A percentile compares a stretch with the other conserved stretches of the same genome.
Conservation (phyloP, 1,139 yeast species). For the Saccharomyces hybrid region DNA sequence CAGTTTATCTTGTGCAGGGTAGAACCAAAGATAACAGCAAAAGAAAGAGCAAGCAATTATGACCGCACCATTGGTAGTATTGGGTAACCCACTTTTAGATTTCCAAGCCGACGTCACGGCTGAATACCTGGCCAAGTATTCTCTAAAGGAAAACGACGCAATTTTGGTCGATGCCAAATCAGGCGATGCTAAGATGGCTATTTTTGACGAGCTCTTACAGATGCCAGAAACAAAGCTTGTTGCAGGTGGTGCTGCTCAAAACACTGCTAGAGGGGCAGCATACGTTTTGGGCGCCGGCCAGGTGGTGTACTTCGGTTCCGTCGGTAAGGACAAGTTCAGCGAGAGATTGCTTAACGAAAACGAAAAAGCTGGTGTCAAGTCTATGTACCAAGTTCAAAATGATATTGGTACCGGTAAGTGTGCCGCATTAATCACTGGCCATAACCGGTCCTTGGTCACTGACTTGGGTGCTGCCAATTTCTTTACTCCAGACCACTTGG, state of each 20-base stretch:
- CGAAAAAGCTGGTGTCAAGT: conserved; percentile 76
- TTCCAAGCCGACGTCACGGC: conserved; percentile 73
- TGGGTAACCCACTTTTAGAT: conserved; percentile 82
- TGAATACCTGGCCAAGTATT: conserved; percentile 70
- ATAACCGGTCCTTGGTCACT: conserved; percentile 86
- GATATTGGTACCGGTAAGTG: conserved; percentile 89
- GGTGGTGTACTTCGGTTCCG: conserved; percentile 93
- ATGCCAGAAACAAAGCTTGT: conserved; percentile 58
- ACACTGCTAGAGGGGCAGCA: conserved; percentile 98
- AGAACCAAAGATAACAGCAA: not conserved
- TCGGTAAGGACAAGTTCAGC: conserved; percentile 85
- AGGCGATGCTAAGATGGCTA: conserved; percentile 71
- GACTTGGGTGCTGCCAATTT: conserved; percentile 98
- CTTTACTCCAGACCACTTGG: conserved; percentile 82
- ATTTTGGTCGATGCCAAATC: conserved; percentile 61
- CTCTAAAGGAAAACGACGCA: conserved; percentile 86
- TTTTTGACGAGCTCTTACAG: conserved; percentile 68
- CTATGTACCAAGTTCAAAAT: conserved; percentile 75
- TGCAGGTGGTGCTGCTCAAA: conserved; percentile 99
- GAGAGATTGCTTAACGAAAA: conserved; percentile 79
- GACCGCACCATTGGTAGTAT: conserved; percentile 50
- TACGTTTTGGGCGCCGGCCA: conserved; percentile 74
- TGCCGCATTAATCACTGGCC: conserved; percentile 89
- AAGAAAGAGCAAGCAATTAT: conserved; percentile 19
- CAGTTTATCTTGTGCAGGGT: not conserved